Evolutionary conservation across 2,329 filamentous ascomycete genomes (phyloP), one percentile per base, ranked within the genome.

Genomic region (Hawksworthiomyces lignivorus): DNA sequence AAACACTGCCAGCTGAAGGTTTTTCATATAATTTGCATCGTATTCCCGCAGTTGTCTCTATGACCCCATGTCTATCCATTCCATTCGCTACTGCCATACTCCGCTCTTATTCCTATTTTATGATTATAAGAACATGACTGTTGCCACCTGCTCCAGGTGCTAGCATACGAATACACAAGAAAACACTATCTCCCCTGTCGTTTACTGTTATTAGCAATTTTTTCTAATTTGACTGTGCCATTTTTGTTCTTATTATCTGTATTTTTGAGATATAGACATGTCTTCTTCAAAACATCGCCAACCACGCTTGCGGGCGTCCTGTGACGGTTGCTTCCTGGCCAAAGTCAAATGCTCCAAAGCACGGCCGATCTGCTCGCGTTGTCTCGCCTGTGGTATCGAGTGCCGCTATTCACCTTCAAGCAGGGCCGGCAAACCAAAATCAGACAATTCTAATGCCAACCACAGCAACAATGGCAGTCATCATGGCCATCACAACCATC

Each of bases 271-370:
- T n/a, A n/a, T n/a, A n/a, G n/a, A n/a, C n/a, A n/a, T n/a, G n/a
- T n/a, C 54, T 47, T 45, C 51, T 6, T 37, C 52, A 2, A 58
- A 57, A 37, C 48, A 47, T 8, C 54, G 56, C 14, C 56, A 56
- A 37, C 54, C 54, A 5, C 52, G 56, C 12, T 50, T 58, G 31
- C 49, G 56, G 15, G 56, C 55, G 18, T 74, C 71, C 15, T 75
- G 72, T 52, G 71, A 75, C 47, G 69, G 68, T 7, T 75, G 72
- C 56, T 73, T 74, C 53, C 56, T 72, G 17, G 71, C 71, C 47
- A 75, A 75, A 52, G 70, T 75, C 56, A 75, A 74, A 51, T 75
- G 72, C 55, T 72, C 68, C 47, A 75, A 75, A 49, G 60, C 62
- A 3, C 59, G 69, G n/a, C 72, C 72, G 2, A 65, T 73, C 36